These are phyloP conservation scores for Taiwanofungus camphoratus DNA, from an alignment of 1,284 basidiomycete genomes.

Conservation along the genomic window DNA sequence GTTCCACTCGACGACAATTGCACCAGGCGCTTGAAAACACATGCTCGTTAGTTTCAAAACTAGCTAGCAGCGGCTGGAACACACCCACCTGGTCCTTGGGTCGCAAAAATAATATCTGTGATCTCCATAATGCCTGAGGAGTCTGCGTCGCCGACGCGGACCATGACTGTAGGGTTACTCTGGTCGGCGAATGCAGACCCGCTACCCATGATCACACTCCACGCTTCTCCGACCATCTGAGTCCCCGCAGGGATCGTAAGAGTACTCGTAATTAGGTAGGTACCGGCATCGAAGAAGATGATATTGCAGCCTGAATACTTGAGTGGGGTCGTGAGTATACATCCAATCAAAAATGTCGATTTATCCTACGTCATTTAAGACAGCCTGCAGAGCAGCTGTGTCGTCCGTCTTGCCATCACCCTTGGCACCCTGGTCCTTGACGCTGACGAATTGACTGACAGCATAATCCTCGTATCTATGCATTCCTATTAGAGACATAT, in stretches of 20 bases:
- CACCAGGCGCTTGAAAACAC: conserved; percentile 44
- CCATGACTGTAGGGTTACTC: conserved; percentile 47
- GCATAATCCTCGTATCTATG: conserved; percentile 63
- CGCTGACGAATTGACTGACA: conserved; percentile 61
- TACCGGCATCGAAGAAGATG: conserved; percentile 70
- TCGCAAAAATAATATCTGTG: conserved; percentile 52
- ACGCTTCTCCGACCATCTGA: conserved; percentile 70
- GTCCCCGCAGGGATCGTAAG: conserved; percentile 67
- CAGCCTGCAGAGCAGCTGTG: conserved; percentile 56
- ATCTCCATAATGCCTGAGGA: conserved; percentile 53
- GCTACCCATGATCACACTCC: conserved; percentile 66
- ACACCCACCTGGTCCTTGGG: conserved; percentile 45
- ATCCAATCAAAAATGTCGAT: not conserved
- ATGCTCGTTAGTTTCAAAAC: conserved; percentile 1
- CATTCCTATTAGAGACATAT: conserved; percentile 30
- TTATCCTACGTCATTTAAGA: conserved; percentile 48
- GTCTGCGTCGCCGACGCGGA: conserved; percentile 48
- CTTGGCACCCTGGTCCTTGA: conserved; percentile 61
- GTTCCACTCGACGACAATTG: conserved; percentile 74
- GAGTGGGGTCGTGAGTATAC: too few species aligned
- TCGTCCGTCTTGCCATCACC: conserved; percentile 78
- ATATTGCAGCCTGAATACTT: conserved; percentile 71
- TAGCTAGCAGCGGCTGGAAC: not conserved
- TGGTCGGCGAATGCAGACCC: conserved; percentile 54
- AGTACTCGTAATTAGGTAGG: conserved; percentile 66